phyloP scores from a whole-genome alignment of 108 stramenopile genomes.

The Cyclotella kingstonii region DNA sequence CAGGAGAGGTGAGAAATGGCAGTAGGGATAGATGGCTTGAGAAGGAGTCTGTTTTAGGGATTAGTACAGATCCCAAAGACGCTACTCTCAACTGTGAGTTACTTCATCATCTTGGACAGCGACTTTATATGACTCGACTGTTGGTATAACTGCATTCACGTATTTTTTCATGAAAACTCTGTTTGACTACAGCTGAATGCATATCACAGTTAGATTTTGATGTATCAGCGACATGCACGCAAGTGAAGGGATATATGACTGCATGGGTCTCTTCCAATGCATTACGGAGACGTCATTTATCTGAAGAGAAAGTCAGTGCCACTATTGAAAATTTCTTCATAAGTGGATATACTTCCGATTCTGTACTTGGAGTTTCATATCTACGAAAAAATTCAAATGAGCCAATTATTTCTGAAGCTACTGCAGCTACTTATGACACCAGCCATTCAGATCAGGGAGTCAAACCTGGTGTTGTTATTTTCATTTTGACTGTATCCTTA shows the following conservation, averaged over 20 bases:
- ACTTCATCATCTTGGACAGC: background rate
- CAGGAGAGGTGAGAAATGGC: background rate
- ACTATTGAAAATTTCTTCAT: constrained; percentile 10
- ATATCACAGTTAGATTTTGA: background rate
- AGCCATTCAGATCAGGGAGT: too few species aligned
- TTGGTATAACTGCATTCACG: too few species aligned
- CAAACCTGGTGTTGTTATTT: too few species aligned
- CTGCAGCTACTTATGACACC: too few species aligned
- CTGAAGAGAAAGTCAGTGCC: constrained; percentile 5
- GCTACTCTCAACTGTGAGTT: constrained; percentile 7
- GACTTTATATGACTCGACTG: too few species aligned
- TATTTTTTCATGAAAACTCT: background rate
- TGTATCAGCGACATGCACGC: constrained; percentile 7
- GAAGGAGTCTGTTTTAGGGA: constrained; percentile 6
- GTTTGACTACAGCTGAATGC: constrained; percentile 10
- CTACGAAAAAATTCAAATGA: too few species aligned
- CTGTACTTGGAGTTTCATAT: constrained; percentile 8
- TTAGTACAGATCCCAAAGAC: constrained; percentile 17
- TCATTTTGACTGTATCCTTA: too few species aligned
- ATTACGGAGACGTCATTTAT: background rate
- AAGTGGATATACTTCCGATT: constrained; percentile 1
- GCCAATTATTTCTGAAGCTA: too few species aligned
- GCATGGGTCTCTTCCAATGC: constrained; percentile 1
- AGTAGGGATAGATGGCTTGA: background rate
- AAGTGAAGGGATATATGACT: constrained; percentile 25